A percentile compares a stretch with the other conserved stretches of the same genome.
Evolutionary conservation across 2,329 filamentous ascomycete species (phyloP).

Genomic region (Nemania serpens): DNA sequence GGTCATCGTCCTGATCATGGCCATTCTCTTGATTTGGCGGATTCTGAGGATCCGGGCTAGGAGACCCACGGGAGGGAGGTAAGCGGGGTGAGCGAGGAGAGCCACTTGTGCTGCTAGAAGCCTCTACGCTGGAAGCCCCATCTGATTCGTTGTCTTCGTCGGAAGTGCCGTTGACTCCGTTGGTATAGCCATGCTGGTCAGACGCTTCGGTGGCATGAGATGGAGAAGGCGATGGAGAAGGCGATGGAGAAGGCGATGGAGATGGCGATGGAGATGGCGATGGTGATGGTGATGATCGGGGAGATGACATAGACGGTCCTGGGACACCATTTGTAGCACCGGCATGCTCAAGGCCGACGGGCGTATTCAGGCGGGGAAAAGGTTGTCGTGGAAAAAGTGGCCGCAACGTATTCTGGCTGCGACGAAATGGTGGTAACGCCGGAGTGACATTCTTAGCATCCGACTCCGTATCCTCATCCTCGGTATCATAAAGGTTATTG

Average conservation of each 20-base stretch:
- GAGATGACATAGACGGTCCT: neutral
- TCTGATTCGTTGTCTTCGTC: neutral
- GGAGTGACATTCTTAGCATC: slow-evolving; percentile 17
- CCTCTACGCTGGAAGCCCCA: neutral
- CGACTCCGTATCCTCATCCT: neutral
- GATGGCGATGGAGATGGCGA: neutral
- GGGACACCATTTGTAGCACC: neutral
- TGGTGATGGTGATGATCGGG: neutral
- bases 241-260: too few species aligned
- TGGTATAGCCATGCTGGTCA: neutral
- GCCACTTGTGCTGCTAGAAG: neutral
- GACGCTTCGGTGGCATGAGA: neutral
- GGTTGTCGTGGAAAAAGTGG: too few species aligned
- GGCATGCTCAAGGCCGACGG: neutral
- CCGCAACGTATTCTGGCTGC: slow-evolving; percentile 9
- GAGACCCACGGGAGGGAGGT: neutral
- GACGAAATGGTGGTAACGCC: neutral
- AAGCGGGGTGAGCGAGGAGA: neutral
- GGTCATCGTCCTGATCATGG: neutral
- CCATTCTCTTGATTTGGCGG: neutral
- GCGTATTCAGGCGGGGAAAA: slow-evolving; percentile 4
- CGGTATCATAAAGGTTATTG: neutral
- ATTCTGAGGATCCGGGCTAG: neutral
- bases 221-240: too few species aligned
- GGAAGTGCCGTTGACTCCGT: neutral